A percentile compares a stretch with the other conserved stretches of the same genome.
These are phyloP conservation scores for Paraglomus brasilianum DNA, from an alignment of 192 early-diverging fungal species.

Conservation along the genomic window DNA sequence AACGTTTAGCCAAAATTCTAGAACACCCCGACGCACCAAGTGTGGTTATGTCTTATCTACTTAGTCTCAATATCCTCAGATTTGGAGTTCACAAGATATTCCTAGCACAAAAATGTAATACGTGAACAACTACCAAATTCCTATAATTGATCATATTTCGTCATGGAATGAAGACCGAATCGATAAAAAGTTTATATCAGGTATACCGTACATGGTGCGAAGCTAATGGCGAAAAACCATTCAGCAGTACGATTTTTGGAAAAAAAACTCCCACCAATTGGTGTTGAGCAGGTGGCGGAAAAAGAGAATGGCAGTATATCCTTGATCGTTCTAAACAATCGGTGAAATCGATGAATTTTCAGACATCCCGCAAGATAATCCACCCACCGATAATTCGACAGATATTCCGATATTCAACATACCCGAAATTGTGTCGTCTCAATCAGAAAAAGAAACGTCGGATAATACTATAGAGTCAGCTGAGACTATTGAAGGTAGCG, in stretches of 20 bases:
- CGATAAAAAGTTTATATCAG: conserved; percentile 12
- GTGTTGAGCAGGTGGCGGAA: neutral
- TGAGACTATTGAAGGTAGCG: neutral
- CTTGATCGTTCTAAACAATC: conserved; percentile 12
- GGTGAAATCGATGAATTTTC: conserved; percentile 17
- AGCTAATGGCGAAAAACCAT: conserved; percentile 6
- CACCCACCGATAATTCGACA: neutral
- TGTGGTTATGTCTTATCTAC: neutral
- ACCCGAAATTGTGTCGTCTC: conserved; percentile 10
- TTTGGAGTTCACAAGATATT: conserved; percentile 14
- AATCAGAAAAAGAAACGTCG: conserved; percentile 6
- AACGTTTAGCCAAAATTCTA: neutral
- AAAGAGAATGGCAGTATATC: conserved; percentile 25
- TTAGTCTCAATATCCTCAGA: neutral
- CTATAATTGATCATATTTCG: conserved; percentile 18
- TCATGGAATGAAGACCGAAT: neutral
- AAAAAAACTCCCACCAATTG: neutral
- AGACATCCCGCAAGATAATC: conserved; percentile 13
- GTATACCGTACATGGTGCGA: conserved; percentile 1
- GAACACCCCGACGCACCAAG: neutral
- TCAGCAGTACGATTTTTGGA: neutral
- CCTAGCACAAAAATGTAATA: conserved; percentile 10
- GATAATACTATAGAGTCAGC: neutral
- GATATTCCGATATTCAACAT: conserved; percentile 17
- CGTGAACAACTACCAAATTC: neutral